These are phyloP conservation scores for Esteya vermicola DNA, from an alignment of 2,329 filamentous ascomycete species.

Conservation along the genomic window DNA sequence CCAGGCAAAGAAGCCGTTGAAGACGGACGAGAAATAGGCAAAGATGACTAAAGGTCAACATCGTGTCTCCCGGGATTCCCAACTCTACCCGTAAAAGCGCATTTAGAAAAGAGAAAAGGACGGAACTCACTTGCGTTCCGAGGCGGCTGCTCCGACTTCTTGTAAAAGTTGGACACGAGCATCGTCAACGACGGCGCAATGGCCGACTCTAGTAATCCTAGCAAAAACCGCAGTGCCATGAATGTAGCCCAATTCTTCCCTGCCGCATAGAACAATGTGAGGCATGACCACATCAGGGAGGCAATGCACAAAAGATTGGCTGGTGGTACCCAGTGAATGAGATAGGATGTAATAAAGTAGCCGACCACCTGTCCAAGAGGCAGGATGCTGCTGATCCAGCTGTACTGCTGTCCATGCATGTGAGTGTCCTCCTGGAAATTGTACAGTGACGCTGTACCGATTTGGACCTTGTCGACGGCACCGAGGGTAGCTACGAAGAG, in stretches of 20 bases:
- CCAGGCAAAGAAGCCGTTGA: constrained; percentile 23
- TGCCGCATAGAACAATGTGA: constrained; percentile 15
- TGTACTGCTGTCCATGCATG: constrained; percentile 2
- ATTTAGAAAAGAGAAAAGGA: too few relatives aligned
- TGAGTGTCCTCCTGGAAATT: constrained; percentile 17
- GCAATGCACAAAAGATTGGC: constrained; percentile 14
- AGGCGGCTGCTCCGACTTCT: constrained; percentile 6
- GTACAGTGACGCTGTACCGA: constrained; percentile 20
- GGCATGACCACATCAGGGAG: constrained; percentile 16
- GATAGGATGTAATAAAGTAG: constrained; percentile 13
- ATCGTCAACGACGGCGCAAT: constrained; percentile 18
- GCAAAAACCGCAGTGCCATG: constrained; percentile 16
- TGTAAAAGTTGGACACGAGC: constrained; percentile 18
- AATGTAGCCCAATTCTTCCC: constrained; percentile 16
- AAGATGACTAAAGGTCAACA: constrained; percentile 11
- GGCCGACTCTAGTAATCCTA: constrained; percentile 18
- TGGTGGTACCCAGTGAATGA: constrained; percentile 15
- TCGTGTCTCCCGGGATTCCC: too few relatives aligned
- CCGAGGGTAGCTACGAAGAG: constrained; percentile 16
- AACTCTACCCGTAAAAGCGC: background rate
- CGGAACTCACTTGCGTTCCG: constrained; percentile 1
- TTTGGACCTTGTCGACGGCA: constrained; percentile 19
- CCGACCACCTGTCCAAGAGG: constrained; percentile 6
- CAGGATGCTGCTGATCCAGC: constrained; percentile 2
- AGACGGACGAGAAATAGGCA: constrained; percentile 12